Evolutionary conservation across 768 basidiomycete species (phyloP), one percentile per base, ranked within the genome.

Genomic region (Suillus ampliporus): DNA sequence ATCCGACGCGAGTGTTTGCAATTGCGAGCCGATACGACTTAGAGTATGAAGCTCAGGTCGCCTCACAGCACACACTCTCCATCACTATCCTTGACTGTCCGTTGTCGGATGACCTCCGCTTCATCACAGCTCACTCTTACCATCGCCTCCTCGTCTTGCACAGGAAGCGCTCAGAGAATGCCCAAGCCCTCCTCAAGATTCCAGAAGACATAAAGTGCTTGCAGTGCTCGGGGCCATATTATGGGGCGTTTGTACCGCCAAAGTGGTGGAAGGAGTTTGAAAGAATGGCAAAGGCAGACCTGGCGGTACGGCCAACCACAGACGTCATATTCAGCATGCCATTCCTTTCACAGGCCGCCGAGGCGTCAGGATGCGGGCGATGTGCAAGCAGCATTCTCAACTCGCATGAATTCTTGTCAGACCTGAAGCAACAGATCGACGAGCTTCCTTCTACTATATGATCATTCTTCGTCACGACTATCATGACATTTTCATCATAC

Each of bases 261-360:
- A 83, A 82, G 72, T 91, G 89, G 90, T 92, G 89, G 90, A 70
- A 71, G 23, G 84, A 84, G 64, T 92, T 85, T 67, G 82, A 84
- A 71, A 80, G 70, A 70, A 69, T 77, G 61, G 90, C 89, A 41
- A 82, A 69, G 68, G 82, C 83, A 69, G 90, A 91, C 69, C 74
- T 92, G 61, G 74, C 75, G 28, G 68, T 71, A 52, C 78, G 87
- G 47, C 89, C 89, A 43, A 83, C 84, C 60, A 82, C 86, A 19
- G 83, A 83, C 28, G 77, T 82, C 50, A 82, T 92, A 41, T 90
- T 91, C 69, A 79, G 80, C 40, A 77, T 88, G 72, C 75, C 81
- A 37, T 91, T 89, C 71, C 68, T 91, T 52, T 83, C 83, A 40
- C 75, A 78, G 62, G 84, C 78, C 17, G 86, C 82, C 13, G 77